These are phyloP conservation scores for Lentinula sp. DNA, from an alignment of 768 basidiomycete species.

Conservation along the genomic window DNA sequence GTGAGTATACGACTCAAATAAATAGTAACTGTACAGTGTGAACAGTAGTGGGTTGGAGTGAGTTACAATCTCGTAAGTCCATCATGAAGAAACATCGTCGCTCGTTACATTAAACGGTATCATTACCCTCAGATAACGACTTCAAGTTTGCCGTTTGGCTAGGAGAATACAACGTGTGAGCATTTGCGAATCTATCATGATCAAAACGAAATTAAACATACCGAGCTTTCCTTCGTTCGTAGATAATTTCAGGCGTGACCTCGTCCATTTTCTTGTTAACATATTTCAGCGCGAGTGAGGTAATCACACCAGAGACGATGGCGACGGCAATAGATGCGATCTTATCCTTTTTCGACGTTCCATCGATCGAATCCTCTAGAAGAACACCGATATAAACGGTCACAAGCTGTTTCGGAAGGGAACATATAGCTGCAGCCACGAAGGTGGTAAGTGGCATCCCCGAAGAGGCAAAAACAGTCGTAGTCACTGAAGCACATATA, in stretches of 20 bases:
- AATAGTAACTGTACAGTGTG: not conserved
- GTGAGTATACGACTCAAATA: not conserved
- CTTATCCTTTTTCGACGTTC: conserved; percentile 17
- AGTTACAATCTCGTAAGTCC: not conserved
- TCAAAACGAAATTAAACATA: not conserved
- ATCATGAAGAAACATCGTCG: not conserved
- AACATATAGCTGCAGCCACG: conserved; percentile 30
- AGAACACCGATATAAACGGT: conserved; percentile 37
- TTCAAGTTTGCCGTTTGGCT: not conserved
- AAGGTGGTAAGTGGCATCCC: conserved; percentile 35
- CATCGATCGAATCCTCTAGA: not conserved
- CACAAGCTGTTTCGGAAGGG: conserved; percentile 38
- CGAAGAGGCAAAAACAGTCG: conserved; percentile 33
- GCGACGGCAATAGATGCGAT: conserved; percentile 27
- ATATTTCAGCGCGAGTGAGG: conserved; percentile 30
- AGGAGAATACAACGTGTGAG: not conserved
- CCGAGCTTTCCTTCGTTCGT: conserved; percentile 16
- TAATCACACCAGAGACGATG: conserved; percentile 28
- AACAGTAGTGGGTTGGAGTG: not conserved
- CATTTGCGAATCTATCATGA: not conserved
- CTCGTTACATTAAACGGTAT: not conserved
- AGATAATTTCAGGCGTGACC: conserved; percentile 13
- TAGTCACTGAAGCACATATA: conserved; percentile 20
- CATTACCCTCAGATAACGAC: not conserved
- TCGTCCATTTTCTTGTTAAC: conserved; percentile 29